phyloP scores from a whole-genome alignment of 495 filamentous ascomycete genomes.

The Daldinia concentrica region DNA sequence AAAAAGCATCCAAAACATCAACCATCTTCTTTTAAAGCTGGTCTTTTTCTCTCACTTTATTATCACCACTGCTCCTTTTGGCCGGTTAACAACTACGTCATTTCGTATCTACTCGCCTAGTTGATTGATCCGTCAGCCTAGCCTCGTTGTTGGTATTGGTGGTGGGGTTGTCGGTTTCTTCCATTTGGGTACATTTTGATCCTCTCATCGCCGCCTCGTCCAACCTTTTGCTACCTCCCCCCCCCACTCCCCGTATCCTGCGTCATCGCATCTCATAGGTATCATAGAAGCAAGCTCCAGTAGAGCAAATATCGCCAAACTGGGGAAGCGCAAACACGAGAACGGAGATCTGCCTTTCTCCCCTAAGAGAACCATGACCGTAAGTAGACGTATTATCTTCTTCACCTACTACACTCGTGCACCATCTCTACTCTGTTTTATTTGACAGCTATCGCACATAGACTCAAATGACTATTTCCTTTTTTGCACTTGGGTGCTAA shows the following conservation, averaged over 20 bases:
- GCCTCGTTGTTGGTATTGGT: conserved; percentile 11
- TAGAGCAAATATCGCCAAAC: conserved; percentile 50
- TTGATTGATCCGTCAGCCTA: conserved; percentile 31
- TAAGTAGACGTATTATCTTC: conserved; percentile 56
- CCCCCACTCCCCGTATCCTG: not conserved
- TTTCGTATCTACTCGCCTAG: conserved; percentile 19
- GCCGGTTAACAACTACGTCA: conserved; percentile 36
- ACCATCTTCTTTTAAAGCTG: conserved; percentile 30
- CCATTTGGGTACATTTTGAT: conserved; percentile 27
- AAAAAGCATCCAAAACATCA: conserved; percentile 12
- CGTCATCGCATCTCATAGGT: conserved; percentile 6
- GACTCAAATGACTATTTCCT: not conserved
- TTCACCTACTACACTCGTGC: not conserved
- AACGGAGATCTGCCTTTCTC: conserved; percentile 76
- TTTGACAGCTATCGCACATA: not conserved
- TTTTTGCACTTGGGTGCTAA: not conserved
- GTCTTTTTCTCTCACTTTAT: conserved; percentile 19
- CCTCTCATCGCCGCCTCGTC: conserved; percentile 4
- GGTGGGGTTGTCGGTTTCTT: conserved; percentile 29
- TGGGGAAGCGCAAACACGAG: conserved; percentile 88
- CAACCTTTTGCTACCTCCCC: not conserved
- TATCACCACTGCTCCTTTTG: conserved; percentile 10
- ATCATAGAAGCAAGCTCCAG: conserved; percentile 29
- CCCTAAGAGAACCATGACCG: conserved; percentile 84
- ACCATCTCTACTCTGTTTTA: not conserved